Evolutionary conservation across 805 yeast species (phyloP).

Genomic region (Candida adriatica): DNA sequence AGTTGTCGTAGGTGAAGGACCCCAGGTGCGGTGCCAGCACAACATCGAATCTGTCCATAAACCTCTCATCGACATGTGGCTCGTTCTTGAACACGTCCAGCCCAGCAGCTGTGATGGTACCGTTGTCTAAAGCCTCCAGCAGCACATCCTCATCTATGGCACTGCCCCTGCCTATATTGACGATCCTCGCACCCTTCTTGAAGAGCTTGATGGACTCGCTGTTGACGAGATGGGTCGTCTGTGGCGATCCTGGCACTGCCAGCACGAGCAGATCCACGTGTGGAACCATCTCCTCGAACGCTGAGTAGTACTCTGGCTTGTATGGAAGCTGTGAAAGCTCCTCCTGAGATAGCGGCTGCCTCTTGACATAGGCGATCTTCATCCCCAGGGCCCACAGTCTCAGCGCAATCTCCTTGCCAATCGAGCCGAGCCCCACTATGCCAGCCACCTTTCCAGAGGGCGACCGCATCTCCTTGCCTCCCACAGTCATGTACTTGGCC

Average conservation of each 20-base stretch:
- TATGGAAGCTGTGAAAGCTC: slow-evolving; percentile 35
- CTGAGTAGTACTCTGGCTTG: slow-evolving; percentile 35
- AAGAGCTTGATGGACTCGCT: slow-evolving; percentile 37
- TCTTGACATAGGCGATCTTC: slow-evolving; percentile 54
- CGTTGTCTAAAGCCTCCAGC: slow-evolving; percentile 48
- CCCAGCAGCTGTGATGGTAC: slow-evolving; percentile 61
- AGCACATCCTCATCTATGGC: slow-evolving; percentile 59
- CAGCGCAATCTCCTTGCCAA: slow-evolving; percentile 56
- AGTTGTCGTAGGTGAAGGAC: slow-evolving; percentile 54
- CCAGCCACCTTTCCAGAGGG: slow-evolving; percentile 54
- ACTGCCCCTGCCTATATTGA: slow-evolving; percentile 70
- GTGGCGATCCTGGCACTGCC: slow-evolving; percentile 57
- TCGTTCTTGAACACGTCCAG: slow-evolving; percentile 66
- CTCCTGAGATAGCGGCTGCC: slow-evolving; percentile 34
- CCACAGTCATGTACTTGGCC: slow-evolving; percentile 37
- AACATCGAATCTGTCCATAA: slow-evolving; percentile 54
- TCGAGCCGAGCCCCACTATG: slow-evolving; percentile 68
- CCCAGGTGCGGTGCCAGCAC: slow-evolving; percentile 68
- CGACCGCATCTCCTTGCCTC: slow-evolving; percentile 37
- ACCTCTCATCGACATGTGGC: slow-evolving; percentile 45
- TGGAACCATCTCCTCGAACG: slow-evolving; percentile 37
- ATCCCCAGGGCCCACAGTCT: slow-evolving; percentile 54
- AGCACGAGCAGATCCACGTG: slow-evolving; percentile 50
- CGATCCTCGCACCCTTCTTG: slow-evolving; percentile 48
- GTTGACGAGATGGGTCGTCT: slow-evolving; percentile 50